These are phyloP conservation scores for Linaria vulgaris DNA, from an alignment of 257 asterid genomes.

Conservation along the genomic window DNA sequence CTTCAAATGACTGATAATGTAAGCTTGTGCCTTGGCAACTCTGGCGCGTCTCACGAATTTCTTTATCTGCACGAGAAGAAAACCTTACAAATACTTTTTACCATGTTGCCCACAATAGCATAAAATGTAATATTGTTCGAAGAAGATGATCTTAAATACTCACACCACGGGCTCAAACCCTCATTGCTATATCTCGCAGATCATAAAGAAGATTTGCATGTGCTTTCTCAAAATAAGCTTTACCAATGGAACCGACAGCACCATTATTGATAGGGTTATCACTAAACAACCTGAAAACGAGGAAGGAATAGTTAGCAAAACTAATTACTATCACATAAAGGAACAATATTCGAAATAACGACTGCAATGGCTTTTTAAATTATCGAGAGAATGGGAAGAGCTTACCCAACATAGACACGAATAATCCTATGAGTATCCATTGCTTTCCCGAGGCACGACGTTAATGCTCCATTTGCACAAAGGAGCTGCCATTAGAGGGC, in stretches of 20 bases:
- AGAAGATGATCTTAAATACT: conserved; percentile 27
- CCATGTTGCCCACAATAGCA: neutral
- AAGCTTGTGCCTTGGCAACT: conserved; percentile 94
- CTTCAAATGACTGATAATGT: conserved; percentile 78
- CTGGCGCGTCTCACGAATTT: conserved; percentile 94
- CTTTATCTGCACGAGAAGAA: conserved; percentile 58
- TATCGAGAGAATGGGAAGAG: no score
- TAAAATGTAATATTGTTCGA: neutral
- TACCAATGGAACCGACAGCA: conserved; percentile 80
- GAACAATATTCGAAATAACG: no score
- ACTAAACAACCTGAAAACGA: conserved; percentile 62
- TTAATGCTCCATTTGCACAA: conserved; percentile 96
- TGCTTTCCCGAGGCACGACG: conserved; percentile 99
- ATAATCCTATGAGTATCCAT: conserved; percentile 87
- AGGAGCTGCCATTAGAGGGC: conserved; percentile 57
- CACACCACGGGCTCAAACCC: conserved; percentile 94
- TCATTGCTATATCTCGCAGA: conserved; percentile 81
- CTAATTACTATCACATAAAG: neutral
- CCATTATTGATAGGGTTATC: conserved; percentile 79
- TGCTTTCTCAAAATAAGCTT: conserved; percentile 82
- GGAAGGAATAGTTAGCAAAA: no score
- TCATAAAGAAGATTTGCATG: conserved; percentile 81
- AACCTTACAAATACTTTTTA: neutral
- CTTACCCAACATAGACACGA: conserved; percentile 95
- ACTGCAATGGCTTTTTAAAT: neutral